phyloP scores from a whole-genome alignment of 495 filamentous ascomycete species.

The Aspergillus egyptiacus region DNA sequence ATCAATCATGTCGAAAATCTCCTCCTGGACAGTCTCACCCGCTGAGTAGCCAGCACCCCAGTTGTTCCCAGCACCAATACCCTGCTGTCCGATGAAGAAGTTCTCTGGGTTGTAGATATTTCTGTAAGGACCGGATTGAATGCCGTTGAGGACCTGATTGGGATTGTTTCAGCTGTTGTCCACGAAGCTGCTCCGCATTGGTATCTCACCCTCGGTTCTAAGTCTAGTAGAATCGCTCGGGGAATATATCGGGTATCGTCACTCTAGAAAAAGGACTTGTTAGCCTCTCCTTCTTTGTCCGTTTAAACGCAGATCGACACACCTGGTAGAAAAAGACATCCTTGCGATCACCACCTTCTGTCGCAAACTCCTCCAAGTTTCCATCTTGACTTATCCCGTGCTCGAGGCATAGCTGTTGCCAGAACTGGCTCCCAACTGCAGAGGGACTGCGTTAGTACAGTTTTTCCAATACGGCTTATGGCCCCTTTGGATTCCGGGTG shows the following conservation, averaged over 20 bases:
- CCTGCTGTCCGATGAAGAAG: constrained; percentile 89
- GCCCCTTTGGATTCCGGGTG: not conserved
- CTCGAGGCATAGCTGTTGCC: constrained; percentile 95
- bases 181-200: not conserved
- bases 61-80: constrained; percentile 91
- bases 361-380: constrained; percentile 92
- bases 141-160: constrained; percentile 73
- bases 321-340: constrained; percentile 99
- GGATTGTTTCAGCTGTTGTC: constrained; percentile 12
- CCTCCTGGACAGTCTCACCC: constrained; percentile 89
- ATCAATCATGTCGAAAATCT: constrained; percentile 99
- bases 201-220: constrained; percentile 75
- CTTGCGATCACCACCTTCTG: constrained; percentile 93
- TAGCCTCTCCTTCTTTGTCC: not conserved
- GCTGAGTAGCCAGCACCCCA: constrained; percentile 93
- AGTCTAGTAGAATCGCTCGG: constrained; percentile 87
- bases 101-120: constrained; percentile 99
- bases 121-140: constrained; percentile 86
- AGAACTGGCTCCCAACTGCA: constrained; percentile 86
- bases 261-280: constrained; percentile 41
- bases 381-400: constrained; percentile 97
- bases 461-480: not conserved
- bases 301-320: not conserved
- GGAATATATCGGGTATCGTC: constrained; percentile 98
- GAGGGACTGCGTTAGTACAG: constrained; percentile 3